These are phyloP conservation scores for Moricandia moricandioides DNA, from an alignment of 345 rosid genomes.

Conservation along the genomic window DNA sequence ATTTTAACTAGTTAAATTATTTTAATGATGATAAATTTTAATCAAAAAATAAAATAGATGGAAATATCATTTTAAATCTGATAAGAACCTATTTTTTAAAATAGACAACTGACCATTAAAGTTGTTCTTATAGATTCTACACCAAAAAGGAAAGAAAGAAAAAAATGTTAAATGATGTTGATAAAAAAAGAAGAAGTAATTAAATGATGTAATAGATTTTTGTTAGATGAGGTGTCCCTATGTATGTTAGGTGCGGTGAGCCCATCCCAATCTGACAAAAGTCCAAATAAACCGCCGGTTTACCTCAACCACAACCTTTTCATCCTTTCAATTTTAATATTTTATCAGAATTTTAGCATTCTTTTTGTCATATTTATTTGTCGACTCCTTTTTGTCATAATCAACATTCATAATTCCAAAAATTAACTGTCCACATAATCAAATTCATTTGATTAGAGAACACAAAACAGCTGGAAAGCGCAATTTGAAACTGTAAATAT, in stretches of 20 bases:
- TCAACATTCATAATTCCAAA: neutral
- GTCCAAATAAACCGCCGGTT: conserved; percentile 31
- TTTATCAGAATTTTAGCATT: neutral
- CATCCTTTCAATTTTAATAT: neutral
- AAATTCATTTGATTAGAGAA: neutral
- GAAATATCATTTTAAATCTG: too few relatives aligned
- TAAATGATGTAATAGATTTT: neutral
- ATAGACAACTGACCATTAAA: too few relatives aligned
- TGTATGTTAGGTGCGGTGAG: conserved; percentile 18
- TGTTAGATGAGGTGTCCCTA: conserved; percentile 20
- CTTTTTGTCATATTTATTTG: neutral
- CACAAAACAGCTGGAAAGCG: conserved; percentile 9
- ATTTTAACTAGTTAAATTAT: too few relatives aligned
- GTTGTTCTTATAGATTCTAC: neutral
- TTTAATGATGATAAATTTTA: too few relatives aligned
- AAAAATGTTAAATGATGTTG: neutral
- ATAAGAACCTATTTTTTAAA: too few relatives aligned
- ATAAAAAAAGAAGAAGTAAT: neutral
- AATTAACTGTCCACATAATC: conserved; percentile 3
- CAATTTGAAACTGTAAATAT: conserved; percentile 25
- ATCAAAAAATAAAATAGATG: too few relatives aligned
- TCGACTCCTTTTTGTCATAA: neutral
- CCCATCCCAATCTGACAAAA: conserved; percentile 28
- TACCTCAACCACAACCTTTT: conserved; percentile 31
- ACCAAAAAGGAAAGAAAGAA: neutral